Conservation (phyloP, 2,329 filamentous ascomycete genomes). For the Diatrype stigma region DNA sequence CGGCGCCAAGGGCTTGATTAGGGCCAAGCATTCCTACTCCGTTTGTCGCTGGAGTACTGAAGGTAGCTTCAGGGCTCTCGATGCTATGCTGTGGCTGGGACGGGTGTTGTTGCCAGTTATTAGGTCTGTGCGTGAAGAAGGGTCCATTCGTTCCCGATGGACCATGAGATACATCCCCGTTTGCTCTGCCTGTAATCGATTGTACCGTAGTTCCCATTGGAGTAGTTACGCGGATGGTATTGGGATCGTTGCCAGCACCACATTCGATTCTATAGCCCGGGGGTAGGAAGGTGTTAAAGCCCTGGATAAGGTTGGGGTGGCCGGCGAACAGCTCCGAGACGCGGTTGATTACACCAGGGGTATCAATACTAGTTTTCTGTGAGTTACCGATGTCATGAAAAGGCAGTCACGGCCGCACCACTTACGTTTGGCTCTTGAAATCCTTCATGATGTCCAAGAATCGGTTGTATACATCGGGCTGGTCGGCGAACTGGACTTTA, state of each 20-base stretch:
- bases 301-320: conserved; percentile 91
- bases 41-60: conserved; percentile 53
- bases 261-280: conserved; percentile 97
- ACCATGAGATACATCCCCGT: conserved; percentile 35
- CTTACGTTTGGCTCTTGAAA: conserved; percentile 94
- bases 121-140: conserved; percentile 43
- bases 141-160: conserved; percentile 35
- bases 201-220: conserved; percentile 96
- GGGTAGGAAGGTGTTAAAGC: conserved; percentile 96
- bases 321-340: conserved; percentile 95
- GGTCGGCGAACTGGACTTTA: conserved; percentile 95
- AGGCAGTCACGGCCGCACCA: conserved; percentile 17
- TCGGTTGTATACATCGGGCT: conserved; percentile 94
- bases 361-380: conserved; percentile 68
- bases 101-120: conserved; percentile 49
- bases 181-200: conserved; percentile 62
- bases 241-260: conserved; percentile 87
- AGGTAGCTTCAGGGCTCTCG: conserved; percentile 60
- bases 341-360: conserved; percentile 92
- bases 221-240: conserved; percentile 93
- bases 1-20: conserved; percentile 29
- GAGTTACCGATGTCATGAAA: conserved; percentile 17
- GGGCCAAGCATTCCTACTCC: conserved; percentile 45
- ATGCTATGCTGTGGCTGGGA: conserved; percentile 55
- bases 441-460: conserved; percentile 99